phyloP scores from a whole-genome alignment of 1,139 yeast genomes.

The Nakaseomyces kungkrabaensis region DNA sequence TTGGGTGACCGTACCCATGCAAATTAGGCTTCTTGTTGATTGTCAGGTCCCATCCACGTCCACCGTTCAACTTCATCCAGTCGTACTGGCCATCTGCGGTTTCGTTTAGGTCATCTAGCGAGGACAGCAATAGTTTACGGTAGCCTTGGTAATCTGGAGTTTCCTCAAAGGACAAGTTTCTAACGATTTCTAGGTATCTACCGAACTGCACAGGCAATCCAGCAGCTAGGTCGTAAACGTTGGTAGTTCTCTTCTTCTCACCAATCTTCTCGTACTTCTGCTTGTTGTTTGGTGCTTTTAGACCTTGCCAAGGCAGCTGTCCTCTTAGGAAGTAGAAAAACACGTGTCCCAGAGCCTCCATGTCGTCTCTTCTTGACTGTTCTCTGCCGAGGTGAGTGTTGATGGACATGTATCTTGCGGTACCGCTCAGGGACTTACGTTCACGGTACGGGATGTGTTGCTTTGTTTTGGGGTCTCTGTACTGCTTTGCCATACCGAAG shows the following conservation, averaged over 20 bases:
- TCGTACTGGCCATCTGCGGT: slow-evolving; percentile 62
- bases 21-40: slow-evolving; percentile 70
- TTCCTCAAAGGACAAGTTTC: slow-evolving; percentile 65
- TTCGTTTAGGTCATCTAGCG: slow-evolving; percentile 48
- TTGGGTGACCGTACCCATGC: slow-evolving; percentile 74
- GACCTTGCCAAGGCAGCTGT: slow-evolving; percentile 96
- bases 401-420: slow-evolving; percentile 92
- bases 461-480: slow-evolving; percentile 91
- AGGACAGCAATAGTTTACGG: slow-evolving; percentile 52
- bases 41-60: slow-evolving; percentile 75
- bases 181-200: slow-evolving; percentile 60
- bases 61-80: slow-evolving; percentile 77
- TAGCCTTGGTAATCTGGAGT: slow-evolving; percentile 70
- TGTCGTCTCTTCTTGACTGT: slow-evolving; percentile 92
- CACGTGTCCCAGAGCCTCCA: slow-evolving; percentile 92
- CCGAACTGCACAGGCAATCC: slow-evolving; percentile 73
- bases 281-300: slow-evolving; percentile 77
- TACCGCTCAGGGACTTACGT: slow-evolving; percentile 91
- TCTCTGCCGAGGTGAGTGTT: slow-evolving; percentile 96
- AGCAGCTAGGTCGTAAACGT: slow-evolving; percentile 55
- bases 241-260: slow-evolving; percentile 63
- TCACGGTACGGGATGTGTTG: slow-evolving; percentile 94
- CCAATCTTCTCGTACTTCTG: slow-evolving; percentile 78
- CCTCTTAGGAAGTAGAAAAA: slow-evolving; percentile 92
- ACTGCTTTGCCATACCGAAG: slow-evolving; percentile 93